phyloP scores from a whole-genome alignment of 1,284 basidiomycete genomes.

The Agaricales sp. region DNA sequence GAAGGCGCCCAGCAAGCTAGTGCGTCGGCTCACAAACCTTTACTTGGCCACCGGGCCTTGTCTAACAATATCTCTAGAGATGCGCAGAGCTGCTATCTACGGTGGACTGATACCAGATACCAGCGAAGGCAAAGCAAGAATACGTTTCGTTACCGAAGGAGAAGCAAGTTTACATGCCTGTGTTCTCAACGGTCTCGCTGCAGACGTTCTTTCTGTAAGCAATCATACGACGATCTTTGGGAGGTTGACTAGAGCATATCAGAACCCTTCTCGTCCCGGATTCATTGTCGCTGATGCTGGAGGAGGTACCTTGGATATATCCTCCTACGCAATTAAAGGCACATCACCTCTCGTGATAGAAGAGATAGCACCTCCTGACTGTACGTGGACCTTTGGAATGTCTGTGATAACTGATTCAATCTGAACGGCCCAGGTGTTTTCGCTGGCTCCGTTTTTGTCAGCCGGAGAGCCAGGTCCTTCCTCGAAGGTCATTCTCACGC shows the following conservation, averaged over 20 bases:
- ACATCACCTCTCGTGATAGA: slow-evolving; percentile 63
- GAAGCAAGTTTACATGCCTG: slow-evolving; percentile 74
- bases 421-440: slow-evolving; percentile 44
- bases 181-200: slow-evolving; percentile 61
- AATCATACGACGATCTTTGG: slow-evolving; percentile 1
- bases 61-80: slow-evolving; percentile 19
- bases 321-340: slow-evolving; percentile 60
- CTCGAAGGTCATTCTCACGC: slow-evolving; percentile 46
- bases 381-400: slow-evolving; percentile 27
- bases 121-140: slow-evolving; percentile 55
- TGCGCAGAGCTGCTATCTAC: slow-evolving; percentile 58
- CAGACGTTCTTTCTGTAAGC: slow-evolving; percentile 60
- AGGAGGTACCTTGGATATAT: slow-evolving; percentile 71
- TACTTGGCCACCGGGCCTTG: neutral
- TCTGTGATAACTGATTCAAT: slow-evolving; percentile 7
- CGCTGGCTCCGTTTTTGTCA: slow-evolving; percentile 74
- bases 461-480: slow-evolving; percentile 56
- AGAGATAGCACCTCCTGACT: slow-evolving; percentile 71
- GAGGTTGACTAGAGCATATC: slow-evolving; percentile 3
- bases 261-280: slow-evolving; percentile 62
- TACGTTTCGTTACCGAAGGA: slow-evolving; percentile 71
- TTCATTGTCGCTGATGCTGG: slow-evolving; percentile 73
- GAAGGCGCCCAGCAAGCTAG: slow-evolving; percentile 68
- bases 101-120: slow-evolving; percentile 63
- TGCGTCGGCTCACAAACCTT: neutral